Percentiles rank a stretch among this genome's conserved stretches.
Conservation (phyloP, 192 early-diverging fungal species). For the Paraglomus brasilianum region DNA sequence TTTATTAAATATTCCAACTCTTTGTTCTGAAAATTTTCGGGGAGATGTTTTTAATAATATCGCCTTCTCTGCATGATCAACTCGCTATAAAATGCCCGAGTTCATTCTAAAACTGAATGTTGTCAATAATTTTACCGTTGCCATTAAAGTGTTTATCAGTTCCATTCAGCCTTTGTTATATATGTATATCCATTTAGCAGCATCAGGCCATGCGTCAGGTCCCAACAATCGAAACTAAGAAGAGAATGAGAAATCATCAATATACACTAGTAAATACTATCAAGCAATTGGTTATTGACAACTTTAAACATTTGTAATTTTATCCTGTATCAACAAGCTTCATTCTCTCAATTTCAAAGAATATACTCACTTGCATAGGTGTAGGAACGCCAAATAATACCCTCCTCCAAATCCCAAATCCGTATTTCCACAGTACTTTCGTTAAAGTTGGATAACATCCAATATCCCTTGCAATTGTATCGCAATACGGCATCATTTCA, state of each 20-base stretch:
- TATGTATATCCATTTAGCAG: background rate
- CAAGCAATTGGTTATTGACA: background rate
- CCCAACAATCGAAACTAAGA: constrained; percentile 38
- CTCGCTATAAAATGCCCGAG: too few species aligned
- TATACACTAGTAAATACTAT: background rate
- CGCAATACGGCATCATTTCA: constrained; percentile 46
- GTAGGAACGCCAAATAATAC: constrained; percentile 35
- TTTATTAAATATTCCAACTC: too few species aligned
- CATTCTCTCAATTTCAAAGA: background rate
- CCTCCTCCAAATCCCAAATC: constrained; percentile 17
- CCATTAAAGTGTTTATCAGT: too few species aligned
- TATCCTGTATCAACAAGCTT: too few species aligned
- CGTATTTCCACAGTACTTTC: constrained; percentile 35
- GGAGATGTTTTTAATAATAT: too few species aligned
- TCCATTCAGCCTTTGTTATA: too few species aligned
- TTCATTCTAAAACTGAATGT: too few species aligned
- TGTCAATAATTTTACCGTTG: too few species aligned
- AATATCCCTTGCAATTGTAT: constrained; percentile 42
- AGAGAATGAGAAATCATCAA: background rate
- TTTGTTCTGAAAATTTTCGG: too few species aligned
- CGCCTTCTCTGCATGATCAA: too few species aligned
- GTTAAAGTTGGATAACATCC: constrained; percentile 48
- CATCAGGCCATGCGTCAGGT: constrained; percentile 29
- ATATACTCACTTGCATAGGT: constrained; percentile 26
- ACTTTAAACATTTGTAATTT: too few species aligned